Evolutionary conservation across 495 filamentous ascomycete genomes (phyloP).

Genomic region (Extremus antarcticus): DNA sequence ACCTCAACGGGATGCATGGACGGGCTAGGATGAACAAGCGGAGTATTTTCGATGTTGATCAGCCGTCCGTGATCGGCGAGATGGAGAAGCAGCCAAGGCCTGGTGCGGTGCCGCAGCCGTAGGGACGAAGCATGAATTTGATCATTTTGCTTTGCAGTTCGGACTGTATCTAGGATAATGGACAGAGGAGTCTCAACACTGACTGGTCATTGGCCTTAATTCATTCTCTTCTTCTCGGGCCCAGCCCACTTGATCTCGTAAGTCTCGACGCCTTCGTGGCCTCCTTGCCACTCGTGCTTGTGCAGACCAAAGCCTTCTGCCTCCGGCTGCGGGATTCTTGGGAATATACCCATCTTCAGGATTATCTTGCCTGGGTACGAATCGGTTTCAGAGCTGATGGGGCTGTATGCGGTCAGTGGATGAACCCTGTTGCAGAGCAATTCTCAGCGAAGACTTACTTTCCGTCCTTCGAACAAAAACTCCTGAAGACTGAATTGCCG

Average conservation of each 20-base stretch:
- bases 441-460: slow-evolving; percentile 24
- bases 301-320: slow-evolving; percentile 30
- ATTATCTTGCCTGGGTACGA: slow-evolving; percentile 27
- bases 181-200: not conserved
- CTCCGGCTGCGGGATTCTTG: slow-evolving; percentile 33
- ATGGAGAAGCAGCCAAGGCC: slow-evolving; percentile 4
- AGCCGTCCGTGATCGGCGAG: not conserved
- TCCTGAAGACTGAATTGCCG: slow-evolving; percentile 30
- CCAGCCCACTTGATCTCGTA: slow-evolving; percentile 21
- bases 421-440: not conserved
- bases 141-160: not conserved
- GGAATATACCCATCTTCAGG: slow-evolving; percentile 37
- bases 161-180: not conserved
- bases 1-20: slow-evolving; percentile 12
- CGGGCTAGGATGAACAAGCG: slow-evolving; percentile 6
- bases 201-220: not conserved
- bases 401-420: slow-evolving; percentile 18
- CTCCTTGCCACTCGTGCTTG: slow-evolving; percentile 30
- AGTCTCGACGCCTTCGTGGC: slow-evolving; percentile 10
- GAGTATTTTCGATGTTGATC: slow-evolving; percentile 12
- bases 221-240: slow-evolving; percentile 12
- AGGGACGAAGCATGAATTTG: not conserved
- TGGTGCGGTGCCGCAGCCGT: slow-evolving; percentile 6
- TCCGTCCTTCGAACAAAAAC: slow-evolving; percentile 34
- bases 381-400: slow-evolving; percentile 30